phyloP scores from a whole-genome alignment of 257 asterid genomes.

The Datura wrightii region DNA sequence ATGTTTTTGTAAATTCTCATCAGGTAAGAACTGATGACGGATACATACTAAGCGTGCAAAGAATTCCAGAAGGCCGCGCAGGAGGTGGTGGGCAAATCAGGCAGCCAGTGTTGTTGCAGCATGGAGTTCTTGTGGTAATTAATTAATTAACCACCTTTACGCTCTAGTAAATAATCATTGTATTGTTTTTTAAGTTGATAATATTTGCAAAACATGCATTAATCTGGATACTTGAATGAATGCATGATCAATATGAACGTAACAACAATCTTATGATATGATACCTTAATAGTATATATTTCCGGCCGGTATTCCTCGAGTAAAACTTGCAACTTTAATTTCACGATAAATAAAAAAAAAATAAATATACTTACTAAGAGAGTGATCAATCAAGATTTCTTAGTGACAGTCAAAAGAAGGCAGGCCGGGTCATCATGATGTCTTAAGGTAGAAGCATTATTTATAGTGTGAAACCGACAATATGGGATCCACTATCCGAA shows the following conservation, averaged over 20 bases:
- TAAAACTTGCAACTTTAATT: no score
- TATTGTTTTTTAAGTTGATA: no score
- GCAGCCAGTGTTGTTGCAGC: slow-evolving; percentile 52
- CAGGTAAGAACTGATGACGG: slow-evolving; percentile 80
- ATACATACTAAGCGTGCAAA: slow-evolving; percentile 62
- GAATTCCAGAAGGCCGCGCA: slow-evolving; percentile 57
- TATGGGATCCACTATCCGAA: no score
- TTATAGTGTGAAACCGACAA: no score
- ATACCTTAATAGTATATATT: no score
- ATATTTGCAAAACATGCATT: no score
- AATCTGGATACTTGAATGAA: no score
- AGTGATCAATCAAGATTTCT: background rate
- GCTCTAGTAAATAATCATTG: no score
- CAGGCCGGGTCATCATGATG: background rate
- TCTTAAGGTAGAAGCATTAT: background rate
- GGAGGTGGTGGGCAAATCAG: slow-evolving; percentile 37
- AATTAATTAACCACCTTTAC: slow-evolving; percentile 27
- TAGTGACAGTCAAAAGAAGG: background rate
- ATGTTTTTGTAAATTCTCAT: slow-evolving; percentile 33
- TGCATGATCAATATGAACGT: no score
- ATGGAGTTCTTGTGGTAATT: slow-evolving; percentile 68
- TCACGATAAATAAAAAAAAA: no score
- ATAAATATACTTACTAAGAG: background rate
- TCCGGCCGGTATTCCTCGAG: no score
- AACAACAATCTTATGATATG: no score